Conservation (phyloP, 208 protist genomes). For the Crithidia fasciculata region DNA sequence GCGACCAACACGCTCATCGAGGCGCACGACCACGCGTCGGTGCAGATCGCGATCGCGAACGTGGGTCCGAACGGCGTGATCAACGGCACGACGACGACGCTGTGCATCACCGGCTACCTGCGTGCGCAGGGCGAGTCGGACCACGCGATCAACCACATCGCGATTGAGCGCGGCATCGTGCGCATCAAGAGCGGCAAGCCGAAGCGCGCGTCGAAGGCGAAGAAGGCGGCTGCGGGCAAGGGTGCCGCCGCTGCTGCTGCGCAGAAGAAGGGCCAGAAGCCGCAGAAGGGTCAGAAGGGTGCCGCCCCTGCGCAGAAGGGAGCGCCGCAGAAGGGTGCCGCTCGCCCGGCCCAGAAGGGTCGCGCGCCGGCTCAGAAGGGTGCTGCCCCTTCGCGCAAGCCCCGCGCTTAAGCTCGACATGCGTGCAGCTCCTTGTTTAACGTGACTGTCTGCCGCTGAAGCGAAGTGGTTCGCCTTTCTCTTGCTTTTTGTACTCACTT, state of each 20-base stretch:
- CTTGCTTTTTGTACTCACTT: not conserved
- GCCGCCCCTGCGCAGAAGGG: constrained; percentile 5
- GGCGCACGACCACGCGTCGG: constrained; percentile 95
- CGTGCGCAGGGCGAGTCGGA: constrained; percentile 94
- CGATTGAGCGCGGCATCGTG: constrained; percentile 80
- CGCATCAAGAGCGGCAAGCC: constrained; percentile 89
- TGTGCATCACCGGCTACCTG: constrained; percentile 96
- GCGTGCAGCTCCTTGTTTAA: too few species aligned
- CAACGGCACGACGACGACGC: constrained; percentile 92
- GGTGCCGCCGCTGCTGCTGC: constrained; percentile 32
- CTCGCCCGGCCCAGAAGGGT: constrained; percentile 31
- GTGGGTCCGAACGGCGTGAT: constrained; percentile 92
- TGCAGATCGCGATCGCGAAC: constrained; percentile 96
- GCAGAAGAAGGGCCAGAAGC: constrained; percentile 21
- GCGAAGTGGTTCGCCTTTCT: not conserved
- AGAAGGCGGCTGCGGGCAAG: constrained; percentile 38
- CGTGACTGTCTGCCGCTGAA: too few species aligned
- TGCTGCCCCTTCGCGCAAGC: constrained; percentile 16
- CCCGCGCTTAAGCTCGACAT: not conserved
- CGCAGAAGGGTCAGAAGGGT: constrained; percentile 22
- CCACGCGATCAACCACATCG: constrained; percentile 95
- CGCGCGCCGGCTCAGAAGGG: constrained; percentile 33
- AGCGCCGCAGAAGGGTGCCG: constrained; percentile 19
- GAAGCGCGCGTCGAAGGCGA: constrained; percentile 58
- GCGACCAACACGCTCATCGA: constrained; percentile 95